Evolutionary conservation across 495 filamentous ascomycete species (phyloP).

Genomic region (Xylaria telfairii): DNA sequence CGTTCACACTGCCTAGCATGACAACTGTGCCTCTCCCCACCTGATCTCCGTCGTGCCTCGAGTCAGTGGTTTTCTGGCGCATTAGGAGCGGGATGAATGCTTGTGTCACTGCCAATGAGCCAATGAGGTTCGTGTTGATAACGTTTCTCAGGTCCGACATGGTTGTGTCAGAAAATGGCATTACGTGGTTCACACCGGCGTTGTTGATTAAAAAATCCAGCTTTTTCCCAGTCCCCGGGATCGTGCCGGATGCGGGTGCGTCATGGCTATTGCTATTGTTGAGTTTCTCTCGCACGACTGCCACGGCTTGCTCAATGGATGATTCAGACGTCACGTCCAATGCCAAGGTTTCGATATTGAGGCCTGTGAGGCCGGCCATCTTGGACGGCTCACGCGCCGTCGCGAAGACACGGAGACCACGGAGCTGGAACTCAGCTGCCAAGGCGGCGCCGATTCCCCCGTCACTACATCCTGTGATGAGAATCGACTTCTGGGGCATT

Average conservation of each 20-base stretch:
- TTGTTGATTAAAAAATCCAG: slow-evolving; percentile 65
- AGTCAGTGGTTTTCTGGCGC: background rate
- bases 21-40: slow-evolving; percentile 53
- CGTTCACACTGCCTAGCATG: slow-evolving; percentile 58
- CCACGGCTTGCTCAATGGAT: slow-evolving; percentile 47
- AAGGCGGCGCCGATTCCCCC: slow-evolving; percentile 64
- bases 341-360: slow-evolving; percentile 52
- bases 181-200: slow-evolving; percentile 51
- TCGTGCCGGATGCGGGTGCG: slow-evolving; percentile 25
- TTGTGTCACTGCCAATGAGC: slow-evolving; percentile 56
- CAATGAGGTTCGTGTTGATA: slow-evolving; percentile 63
- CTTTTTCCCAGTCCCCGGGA: slow-evolving; percentile 30
- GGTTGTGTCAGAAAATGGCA: slow-evolving; percentile 55
- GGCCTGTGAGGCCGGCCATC: slow-evolving; percentile 42
- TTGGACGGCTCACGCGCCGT: slow-evolving; percentile 56
- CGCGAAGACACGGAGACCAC: slow-evolving; percentile 62
- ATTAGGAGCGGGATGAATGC: slow-evolving; percentile 62
- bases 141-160: slow-evolving; percentile 50
- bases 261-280: background rate
- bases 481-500: slow-evolving; percentile 43
- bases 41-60: slow-evolving; percentile 15
- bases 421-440: slow-evolving; percentile 55
- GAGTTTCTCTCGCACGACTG: slow-evolving; percentile 23
- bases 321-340: slow-evolving; percentile 54
- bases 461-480: slow-evolving; percentile 57